Base-by-base conservation (phyloP, 176 grass and related monocot species). In the Chrysopogon serrulatus region DNA sequence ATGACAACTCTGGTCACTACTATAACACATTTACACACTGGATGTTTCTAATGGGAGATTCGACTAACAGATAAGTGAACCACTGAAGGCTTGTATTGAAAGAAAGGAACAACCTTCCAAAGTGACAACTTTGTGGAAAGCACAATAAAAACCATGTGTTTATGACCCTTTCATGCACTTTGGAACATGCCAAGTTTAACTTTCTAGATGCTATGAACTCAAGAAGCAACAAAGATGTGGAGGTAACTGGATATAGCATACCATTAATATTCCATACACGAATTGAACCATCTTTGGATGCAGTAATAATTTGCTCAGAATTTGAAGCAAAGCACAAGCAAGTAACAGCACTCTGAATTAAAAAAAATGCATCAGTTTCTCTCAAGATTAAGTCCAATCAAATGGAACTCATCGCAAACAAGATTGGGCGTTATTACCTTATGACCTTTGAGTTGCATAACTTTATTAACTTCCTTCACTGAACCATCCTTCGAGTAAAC, bases 401-500 rank as follows among this genome's bases (percentile, higher is more conserved):
- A 82, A 78, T 5, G 23, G 14, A 32, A 78, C 42, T 34, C 39
- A 4, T 10, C 15, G 3, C 39, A 21, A 23, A 24, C 6, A 48
- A 57, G 64, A 44, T 2, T 30, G 39, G 26, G 15, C 1, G 8
- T 32, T 18, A 30, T 11, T 82, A 96, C 96, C 90, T 99, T 99
- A 65, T 99, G 96, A 83, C 96, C 96, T 83, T 96, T 99, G 17
- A 96, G 93, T 84, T 99, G 93, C 96, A 99, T 99, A 32, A 86
- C 93, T 82, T 80, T 99, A 48, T 87, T 76, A 63, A 99, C 81
- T 83, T 96, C 96, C 90, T 99, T 99, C 74, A 88, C 96, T 57
- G 88, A 96, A 79, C 87, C 87, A 76, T 99, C 93, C 83, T 99
- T 99, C 0, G 91, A 96, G 78, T 99, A 99, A 57, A 99, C 68